These are phyloP conservation scores for Isoetes taiwanensis DNA, from an alignment of 75 land plant species.

Conservation along the genomic window DNA sequence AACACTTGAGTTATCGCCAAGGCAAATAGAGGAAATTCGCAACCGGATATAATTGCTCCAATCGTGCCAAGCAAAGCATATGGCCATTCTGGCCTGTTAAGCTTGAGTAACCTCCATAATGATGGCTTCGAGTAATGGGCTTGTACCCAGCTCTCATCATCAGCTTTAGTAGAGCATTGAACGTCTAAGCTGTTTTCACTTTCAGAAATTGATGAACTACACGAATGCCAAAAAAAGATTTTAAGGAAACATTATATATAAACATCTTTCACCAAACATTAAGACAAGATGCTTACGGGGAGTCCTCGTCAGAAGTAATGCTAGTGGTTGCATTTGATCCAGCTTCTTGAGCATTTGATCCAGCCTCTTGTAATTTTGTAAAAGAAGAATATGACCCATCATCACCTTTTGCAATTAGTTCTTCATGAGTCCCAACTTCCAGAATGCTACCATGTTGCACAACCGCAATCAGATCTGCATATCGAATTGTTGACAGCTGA, in stretches of 20 bases:
- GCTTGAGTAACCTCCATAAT: slow-evolving; percentile 18
- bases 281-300: too few relatives aligned
- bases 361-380: slow-evolving; percentile 57
- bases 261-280: too few relatives aligned
- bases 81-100: slow-evolving; percentile 31
- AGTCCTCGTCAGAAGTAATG: too few relatives aligned
- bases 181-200: too few relatives aligned
- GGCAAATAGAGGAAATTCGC: slow-evolving; percentile 29
- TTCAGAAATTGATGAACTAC: too few relatives aligned
- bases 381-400: slow-evolving; percentile 53
- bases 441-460: slow-evolving; percentile 63
- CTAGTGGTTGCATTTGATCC: too few relatives aligned
- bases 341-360: too few relatives aligned
- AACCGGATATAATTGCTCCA: slow-evolving; percentile 29
- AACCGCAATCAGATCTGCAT: slow-evolving; percentile 86
- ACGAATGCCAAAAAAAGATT: too few relatives aligned
- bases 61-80: slow-evolving; percentile 26
- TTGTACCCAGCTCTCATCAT: too few relatives aligned
- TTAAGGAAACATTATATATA: too few relatives aligned
- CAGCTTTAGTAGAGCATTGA: too few relatives aligned
- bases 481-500: slow-evolving; percentile 61
- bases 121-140: slow-evolving; percentile 18
- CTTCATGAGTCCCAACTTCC: slow-evolving; percentile 74
- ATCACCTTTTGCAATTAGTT: slow-evolving; percentile 46
- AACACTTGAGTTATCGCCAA: slow-evolving; percentile 24